A percentile compares a stretch with the other conserved stretches of the same genome.
These are phyloP conservation scores for Rhododendron kiyosumense DNA, from an alignment of 148 eudicot genomes.

Conservation along the genomic window DNA sequence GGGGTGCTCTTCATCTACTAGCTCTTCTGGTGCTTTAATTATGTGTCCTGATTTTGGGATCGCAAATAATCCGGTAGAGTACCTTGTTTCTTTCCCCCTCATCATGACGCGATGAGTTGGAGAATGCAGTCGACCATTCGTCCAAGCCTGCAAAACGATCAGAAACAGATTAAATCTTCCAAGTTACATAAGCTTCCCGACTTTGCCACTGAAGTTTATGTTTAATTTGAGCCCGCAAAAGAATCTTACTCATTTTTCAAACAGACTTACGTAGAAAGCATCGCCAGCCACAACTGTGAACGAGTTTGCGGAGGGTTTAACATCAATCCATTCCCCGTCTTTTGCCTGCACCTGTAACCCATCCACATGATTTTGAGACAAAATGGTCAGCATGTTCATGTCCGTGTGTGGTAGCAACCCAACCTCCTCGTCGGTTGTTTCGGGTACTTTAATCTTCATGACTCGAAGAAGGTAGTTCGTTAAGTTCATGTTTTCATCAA, in stretches of 20 bases:
- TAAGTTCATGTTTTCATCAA: slow-evolving; percentile 35
- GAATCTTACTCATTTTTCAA: no score
- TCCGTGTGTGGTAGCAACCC: slow-evolving; percentile 40
- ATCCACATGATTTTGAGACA: slow-evolving; percentile 30
- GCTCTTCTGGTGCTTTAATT: slow-evolving; percentile 36
- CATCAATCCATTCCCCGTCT: slow-evolving; percentile 35
- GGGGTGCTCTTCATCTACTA: slow-evolving; percentile 46
- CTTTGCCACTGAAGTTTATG: no score
- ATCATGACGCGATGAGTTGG: slow-evolving; percentile 41
- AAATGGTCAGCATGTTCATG: slow-evolving; percentile 37
- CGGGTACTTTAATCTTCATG: slow-evolving; percentile 33
- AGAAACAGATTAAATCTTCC: no score
- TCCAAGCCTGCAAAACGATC: slow-evolving; percentile 34
- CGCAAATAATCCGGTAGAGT: slow-evolving; percentile 38
- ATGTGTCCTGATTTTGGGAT: slow-evolving; percentile 34
- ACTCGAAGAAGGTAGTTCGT: slow-evolving; percentile 38
- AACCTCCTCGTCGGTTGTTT: slow-evolving; percentile 23
- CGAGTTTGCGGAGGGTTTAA: slow-evolving; percentile 23
- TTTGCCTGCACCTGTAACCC: slow-evolving; percentile 38
- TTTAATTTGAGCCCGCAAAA: no score
- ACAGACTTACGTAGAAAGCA: slow-evolving; percentile 26
- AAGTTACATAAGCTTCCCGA: no score
- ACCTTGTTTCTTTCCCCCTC: slow-evolving; percentile 37
- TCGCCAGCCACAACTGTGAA: slow-evolving; percentile 38
- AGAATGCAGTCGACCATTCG: slow-evolving; percentile 37